A percentile compares a stretch with the other conserved stretches of the same genome.
These are phyloP conservation scores for Spergularia azorica DNA, from an alignment of 179 eudicot species.

Conservation along the genomic window DNA sequence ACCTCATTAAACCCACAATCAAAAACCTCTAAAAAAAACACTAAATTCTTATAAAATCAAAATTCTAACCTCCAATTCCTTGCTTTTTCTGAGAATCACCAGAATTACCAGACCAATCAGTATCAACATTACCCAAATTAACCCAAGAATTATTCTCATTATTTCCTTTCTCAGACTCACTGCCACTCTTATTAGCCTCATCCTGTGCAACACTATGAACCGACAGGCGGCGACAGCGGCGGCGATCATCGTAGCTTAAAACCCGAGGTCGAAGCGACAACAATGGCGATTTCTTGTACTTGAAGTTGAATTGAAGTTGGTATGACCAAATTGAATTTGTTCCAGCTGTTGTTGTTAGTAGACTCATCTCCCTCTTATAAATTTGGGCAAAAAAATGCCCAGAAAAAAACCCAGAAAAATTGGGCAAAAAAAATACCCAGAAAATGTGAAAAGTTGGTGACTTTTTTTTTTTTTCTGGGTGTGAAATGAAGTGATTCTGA, in stretches of 20 bases:
- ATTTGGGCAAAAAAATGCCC: neutral
- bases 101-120: constrained; percentile 63
- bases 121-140: constrained; percentile 35
- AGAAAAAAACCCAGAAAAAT: no score
- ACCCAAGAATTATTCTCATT: constrained; percentile 24
- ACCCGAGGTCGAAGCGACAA: constrained; percentile 21
- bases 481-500: no score
- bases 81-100: constrained; percentile 41
- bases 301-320: constrained; percentile 73
- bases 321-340: constrained; percentile 50
- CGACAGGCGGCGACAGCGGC: constrained; percentile 21
- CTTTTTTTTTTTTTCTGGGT: no score
- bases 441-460: no score
- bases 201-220: constrained; percentile 38
- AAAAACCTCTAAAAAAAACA: neutral
- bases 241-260: constrained; percentile 24
- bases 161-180: constrained; percentile 13
- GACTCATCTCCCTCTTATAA: constrained; percentile 33
- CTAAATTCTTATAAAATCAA: neutral
- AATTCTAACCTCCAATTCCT: constrained; percentile 52
- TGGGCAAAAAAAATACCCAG: no score
- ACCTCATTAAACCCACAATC: neutral
- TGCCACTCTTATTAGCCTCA: constrained; percentile 29
- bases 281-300: constrained; percentile 40
- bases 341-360: constrained; percentile 34